Conservation (phyloP, 108 stramenopile species). For the Pseudonitzschia pungens region DNA sequence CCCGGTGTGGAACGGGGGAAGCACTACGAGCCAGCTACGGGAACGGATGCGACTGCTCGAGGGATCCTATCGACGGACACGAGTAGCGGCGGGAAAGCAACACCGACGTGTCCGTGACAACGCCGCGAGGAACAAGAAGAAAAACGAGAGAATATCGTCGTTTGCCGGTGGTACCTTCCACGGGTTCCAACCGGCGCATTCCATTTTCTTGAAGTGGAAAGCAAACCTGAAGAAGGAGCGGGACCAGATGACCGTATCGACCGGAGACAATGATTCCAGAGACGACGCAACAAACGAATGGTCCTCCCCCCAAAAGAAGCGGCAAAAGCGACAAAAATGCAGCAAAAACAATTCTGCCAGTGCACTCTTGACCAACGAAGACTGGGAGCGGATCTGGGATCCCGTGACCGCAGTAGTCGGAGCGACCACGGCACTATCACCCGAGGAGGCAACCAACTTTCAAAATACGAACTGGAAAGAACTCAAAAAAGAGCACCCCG, state of each 20-base stretch:
- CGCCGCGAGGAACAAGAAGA: constrained; percentile 22
- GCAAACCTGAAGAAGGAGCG: constrained; percentile 22
- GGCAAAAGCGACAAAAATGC: constrained; percentile 17
- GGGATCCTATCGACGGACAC: constrained; percentile 37
- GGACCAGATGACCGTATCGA: too few relatives aligned
- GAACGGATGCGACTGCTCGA: constrained; percentile 35
- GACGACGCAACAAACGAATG: not conserved
- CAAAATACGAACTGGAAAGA: constrained; percentile 24
- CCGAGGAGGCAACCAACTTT: not conserved
- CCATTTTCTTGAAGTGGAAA: constrained; percentile 75
- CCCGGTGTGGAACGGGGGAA: constrained; percentile 16
- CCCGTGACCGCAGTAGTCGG: constrained; percentile 17
- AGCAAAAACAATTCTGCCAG: not conserved
- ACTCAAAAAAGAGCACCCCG: constrained; percentile 18
- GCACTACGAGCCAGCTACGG: constrained; percentile 8
- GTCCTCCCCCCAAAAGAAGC: not conserved
- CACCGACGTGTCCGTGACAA: constrained; percentile 15
- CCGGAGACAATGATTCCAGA: not conserved
- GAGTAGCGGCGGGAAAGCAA: constrained; percentile 2
- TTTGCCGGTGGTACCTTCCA: constrained; percentile 48
- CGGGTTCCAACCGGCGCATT: constrained; percentile 69
- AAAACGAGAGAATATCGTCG: constrained; percentile 20
- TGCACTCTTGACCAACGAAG: constrained; percentile 15
- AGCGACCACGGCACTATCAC: not conserved
- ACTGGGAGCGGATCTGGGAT: constrained; percentile 39